Conservation (phyloP, 495 filamentous ascomycete genomes). For the Daldinia childiae region DNA sequence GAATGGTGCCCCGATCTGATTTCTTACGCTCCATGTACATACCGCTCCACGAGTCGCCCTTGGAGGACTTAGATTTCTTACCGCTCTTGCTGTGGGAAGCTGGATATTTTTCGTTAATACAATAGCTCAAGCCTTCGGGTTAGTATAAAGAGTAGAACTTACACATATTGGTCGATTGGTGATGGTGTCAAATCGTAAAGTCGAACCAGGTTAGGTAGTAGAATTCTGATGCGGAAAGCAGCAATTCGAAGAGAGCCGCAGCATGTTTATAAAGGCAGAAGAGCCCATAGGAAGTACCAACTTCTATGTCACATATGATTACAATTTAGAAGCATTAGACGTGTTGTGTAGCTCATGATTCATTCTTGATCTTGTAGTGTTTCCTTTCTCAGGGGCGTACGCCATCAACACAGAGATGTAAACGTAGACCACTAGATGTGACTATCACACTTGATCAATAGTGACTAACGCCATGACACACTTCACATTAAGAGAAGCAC, state of each 20-base stretch:
- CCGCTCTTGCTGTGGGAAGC: background rate
- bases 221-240: background rate
- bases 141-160: background rate
- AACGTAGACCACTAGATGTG: background rate
- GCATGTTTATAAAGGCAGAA: background rate
- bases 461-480: background rate
- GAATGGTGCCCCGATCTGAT: background rate
- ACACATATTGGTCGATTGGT: background rate
- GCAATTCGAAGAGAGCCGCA: background rate
- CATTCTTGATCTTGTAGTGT: background rate
- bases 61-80: background rate
- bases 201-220: background rate
- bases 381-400: background rate
- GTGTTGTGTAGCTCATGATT: background rate
- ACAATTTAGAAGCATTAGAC: background rate
- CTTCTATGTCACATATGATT: background rate
- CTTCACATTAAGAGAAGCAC: background rate
- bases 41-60: background rate
- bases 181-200: background rate
- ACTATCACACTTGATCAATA: background rate
- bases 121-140: background rate
- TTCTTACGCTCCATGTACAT: background rate
- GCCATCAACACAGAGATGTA: background rate
- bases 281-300: background rate
- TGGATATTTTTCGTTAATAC: background rate